Conservation (phyloP, 2,329 filamentous ascomycete genomes). For the Cercospora citrullina region DNA sequence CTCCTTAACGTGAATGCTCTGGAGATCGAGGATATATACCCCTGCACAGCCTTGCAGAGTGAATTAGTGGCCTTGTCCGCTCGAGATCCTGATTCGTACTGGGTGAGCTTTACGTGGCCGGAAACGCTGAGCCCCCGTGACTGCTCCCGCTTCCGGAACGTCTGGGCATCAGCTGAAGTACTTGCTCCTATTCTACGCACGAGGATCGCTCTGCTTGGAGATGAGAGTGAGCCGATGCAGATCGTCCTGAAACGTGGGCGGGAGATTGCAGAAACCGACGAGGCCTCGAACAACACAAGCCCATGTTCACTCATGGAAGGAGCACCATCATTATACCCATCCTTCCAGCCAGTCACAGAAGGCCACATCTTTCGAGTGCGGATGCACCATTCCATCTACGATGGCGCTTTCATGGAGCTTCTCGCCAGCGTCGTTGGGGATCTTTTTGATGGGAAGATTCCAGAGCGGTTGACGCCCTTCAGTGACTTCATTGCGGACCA, state of each 20-base stretch:
- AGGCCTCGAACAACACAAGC: not conserved
- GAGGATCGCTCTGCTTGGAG: not conserved
- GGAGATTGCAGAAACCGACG: not conserved
- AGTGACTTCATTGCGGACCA: not conserved
- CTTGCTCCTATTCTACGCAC: not conserved
- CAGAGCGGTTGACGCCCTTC: not conserved
- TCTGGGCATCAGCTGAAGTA: not conserved
- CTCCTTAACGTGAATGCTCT: not conserved
- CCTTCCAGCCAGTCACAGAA: not conserved
- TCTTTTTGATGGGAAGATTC: not conserved
- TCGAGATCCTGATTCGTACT: not conserved
- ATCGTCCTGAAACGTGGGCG: not conserved
- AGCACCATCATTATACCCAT: not conserved
- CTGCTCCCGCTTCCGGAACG: not conserved
- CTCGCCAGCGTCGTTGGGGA: not conserved
- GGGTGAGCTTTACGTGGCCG: not conserved
- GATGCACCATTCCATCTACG: not conserved
- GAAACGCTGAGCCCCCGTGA: not conserved
- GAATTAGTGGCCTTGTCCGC: not conserved
- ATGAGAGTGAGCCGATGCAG: not conserved
- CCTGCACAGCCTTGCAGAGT: not conserved
- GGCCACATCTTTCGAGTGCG: not conserved
- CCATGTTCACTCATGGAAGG: not conserved
- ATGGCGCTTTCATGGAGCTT: not conserved
- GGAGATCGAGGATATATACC: not conserved